Evolutionary conservation across 305 asterid species (phyloP).

Genomic region (Salvia sclarea): DNA sequence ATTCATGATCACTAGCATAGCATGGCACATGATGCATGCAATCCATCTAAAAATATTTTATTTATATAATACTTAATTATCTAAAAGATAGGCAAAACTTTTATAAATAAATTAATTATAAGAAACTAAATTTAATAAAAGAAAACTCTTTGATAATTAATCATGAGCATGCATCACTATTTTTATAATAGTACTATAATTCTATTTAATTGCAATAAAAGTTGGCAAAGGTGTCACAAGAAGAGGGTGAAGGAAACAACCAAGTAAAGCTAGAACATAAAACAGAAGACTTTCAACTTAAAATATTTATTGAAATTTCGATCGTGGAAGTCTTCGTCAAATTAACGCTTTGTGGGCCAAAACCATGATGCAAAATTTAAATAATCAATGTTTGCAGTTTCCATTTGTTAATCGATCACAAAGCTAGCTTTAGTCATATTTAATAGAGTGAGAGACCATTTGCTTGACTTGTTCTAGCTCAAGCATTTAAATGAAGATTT

Average conservation of each 20-base stretch:
- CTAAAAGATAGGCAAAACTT: no score
- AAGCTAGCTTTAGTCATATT: neutral
- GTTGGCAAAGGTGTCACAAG: neutral
- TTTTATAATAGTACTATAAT: no score
- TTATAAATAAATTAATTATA: no score
- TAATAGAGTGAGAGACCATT: neutral
- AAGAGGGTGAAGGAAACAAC: neutral
- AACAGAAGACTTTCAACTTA: neutral
- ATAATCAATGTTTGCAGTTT: no score
- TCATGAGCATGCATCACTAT: no score
- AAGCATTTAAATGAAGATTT: neutral
- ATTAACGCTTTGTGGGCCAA: neutral
- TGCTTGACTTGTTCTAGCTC: neutral
- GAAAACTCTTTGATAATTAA: no score
- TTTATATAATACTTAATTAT: no score
- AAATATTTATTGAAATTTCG: neutral
- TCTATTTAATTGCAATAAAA: no score
- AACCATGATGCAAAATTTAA: neutral
- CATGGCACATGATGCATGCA: no score
- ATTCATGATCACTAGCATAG: no score
- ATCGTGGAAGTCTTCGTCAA: constrained; percentile 11
- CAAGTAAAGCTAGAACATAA: neutral
- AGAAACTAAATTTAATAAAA: no score
- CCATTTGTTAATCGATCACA: neutral
- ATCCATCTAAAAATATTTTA: no score